Evolutionary conservation across 108 stramenopile species (phyloP), one percentile per base, ranked within the genome.

Genomic region (Cyclostephanos tholiformis): DNA sequence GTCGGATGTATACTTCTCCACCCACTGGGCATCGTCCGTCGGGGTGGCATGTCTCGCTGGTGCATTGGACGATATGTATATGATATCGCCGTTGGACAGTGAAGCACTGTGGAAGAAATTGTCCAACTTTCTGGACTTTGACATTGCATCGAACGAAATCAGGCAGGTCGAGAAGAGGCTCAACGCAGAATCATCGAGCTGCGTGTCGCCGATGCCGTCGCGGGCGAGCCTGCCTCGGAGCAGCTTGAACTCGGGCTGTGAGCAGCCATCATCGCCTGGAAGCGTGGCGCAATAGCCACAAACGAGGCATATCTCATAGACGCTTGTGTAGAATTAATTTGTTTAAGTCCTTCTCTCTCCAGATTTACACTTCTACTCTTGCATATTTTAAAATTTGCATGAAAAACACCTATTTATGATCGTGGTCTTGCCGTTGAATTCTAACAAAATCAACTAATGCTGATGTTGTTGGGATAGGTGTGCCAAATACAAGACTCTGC

Each of bases 41-140:
- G 69, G 57, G 16, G 25, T 70, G 55, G 69, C 69, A 10, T 70
- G 58, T 48, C 43, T 70, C 27, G 69, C 44, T n/a, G 69, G 57
- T 1, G 69, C 69, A 16, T 29, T 70, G 41, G 69, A 56, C 14
- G 69, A 70, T 44, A 43, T 41, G 41, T 20, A 4, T 12, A 27
- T 46, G 1, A 23, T 48, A 11, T 48, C 44, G 26, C 25, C 41
- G 19, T 43, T 19, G 17, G 41, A 30, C 8, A 57, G 30, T 12
- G 69, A 70, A n/a, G 27, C 41, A 6, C 10, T 70, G n/a, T 70
- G 69, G 69, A 20, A 8, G 4, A 43, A 59, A 16, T 48, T 70
- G 43, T 46, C 56, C 30, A 44, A 44, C 4, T 43, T 46, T 14
- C 69, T 70, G 44, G 55, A 58, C 27, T 57, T 20, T 8, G 27